Percentiles rank a stretch among this genome's conserved stretches.
phyloP scores from a whole-genome alignment of 768 basidiomycete species.

The Gymnopilus junonius region DNA sequence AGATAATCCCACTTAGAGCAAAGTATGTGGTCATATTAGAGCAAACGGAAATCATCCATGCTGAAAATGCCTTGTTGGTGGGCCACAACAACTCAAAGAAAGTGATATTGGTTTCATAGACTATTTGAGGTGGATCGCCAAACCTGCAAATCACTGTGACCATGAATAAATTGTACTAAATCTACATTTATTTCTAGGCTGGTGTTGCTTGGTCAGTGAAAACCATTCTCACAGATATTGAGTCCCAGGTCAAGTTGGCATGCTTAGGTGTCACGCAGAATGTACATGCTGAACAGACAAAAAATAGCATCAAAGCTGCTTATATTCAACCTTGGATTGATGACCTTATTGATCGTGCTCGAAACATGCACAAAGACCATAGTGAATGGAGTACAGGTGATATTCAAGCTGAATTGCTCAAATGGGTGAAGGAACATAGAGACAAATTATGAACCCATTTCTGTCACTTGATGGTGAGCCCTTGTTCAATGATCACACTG shows the following conservation, averaged over 20 bases:
- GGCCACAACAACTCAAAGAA: slow-evolving; percentile 34
- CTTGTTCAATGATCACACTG: background rate
- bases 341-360: too few species aligned
- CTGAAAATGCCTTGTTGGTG: slow-evolving; percentile 42
- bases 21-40: slow-evolving; percentile 43
- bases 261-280: slow-evolving; percentile 1
- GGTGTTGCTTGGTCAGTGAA: slow-evolving; percentile 19
- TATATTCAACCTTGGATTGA: too few species aligned
- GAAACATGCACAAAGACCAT: slow-evolving; percentile 22
- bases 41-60: slow-evolving; percentile 44
- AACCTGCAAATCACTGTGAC: too few species aligned
- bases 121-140: slow-evolving; percentile 39
- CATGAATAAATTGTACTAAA: too few species aligned
- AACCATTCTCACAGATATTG: background rate
- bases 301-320: slow-evolving; percentile 32
- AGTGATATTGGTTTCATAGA: slow-evolving; percentile 36
- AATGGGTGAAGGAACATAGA: slow-evolving; percentile 30
- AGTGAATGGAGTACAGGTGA: slow-evolving; percentile 14
- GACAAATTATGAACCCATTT: slow-evolving; percentile 34
- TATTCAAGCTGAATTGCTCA: slow-evolving; percentile 28
- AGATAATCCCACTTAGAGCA: slow-evolving; percentile 46
- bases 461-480: slow-evolving; percentile 31
- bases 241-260: too few species aligned
- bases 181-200: too few species aligned
- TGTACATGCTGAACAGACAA: slow-evolving; percentile 32